Conservation (phyloP, 257 asterid species). For the Ajuga chamaepitys region DNA sequence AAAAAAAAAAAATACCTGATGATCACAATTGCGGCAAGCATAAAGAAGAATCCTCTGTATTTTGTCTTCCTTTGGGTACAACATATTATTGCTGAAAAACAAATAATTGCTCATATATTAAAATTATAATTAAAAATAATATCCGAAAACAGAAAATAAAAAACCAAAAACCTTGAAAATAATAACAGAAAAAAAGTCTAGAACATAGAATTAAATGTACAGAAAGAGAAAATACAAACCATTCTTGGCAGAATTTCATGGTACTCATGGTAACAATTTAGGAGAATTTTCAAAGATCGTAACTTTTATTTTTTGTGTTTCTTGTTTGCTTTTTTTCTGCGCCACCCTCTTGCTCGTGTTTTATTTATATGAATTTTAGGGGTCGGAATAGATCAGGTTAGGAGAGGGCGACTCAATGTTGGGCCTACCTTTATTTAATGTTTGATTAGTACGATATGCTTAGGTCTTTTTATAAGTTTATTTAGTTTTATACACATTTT, state of each 20-base stretch:
- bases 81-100: constrained; percentile 56
- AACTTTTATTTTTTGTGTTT: no score
- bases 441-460: no score
- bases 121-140: neutral
- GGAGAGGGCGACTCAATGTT: no score
- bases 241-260: constrained; percentile 98
- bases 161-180: neutral
- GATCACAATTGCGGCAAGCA: constrained; percentile 90
- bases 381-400: no score
- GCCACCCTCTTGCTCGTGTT: no score
- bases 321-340: no score
- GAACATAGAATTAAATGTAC: no score
- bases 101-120: neutral
- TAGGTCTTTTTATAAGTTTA: no score
- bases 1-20: constrained; percentile 72
- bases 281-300: neutral
- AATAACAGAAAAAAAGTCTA: neutral
- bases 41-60: constrained; percentile 76
- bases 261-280: constrained; percentile 78
- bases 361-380: no score
- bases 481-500: no score
- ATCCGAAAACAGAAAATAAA: neutral
- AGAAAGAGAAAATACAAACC: constrained; percentile 28
- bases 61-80: constrained; percentile 78
- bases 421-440: no score